Evolutionary conservation across 768 basidiomycete genomes (phyloP).

Genomic region (Candolleomyces eurysporus): DNA sequence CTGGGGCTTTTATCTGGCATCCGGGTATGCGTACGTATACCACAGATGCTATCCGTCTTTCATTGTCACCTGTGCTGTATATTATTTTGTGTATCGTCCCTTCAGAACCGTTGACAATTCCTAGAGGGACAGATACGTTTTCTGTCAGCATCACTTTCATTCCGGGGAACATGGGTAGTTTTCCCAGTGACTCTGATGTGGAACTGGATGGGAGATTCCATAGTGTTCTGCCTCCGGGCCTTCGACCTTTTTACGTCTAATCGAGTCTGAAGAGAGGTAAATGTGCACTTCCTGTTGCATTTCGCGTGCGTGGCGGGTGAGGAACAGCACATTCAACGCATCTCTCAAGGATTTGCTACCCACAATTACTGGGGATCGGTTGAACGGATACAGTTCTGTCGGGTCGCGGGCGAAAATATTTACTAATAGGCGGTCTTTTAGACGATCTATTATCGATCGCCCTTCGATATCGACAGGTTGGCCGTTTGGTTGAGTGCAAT

Average conservation of each 20-base stretch:
- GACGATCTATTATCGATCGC: not conserved
- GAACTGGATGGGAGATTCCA: conserved; percentile 11
- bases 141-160: too few relatives aligned
- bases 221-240: not conserved
- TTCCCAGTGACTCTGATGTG: conserved; percentile 10
- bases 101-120: too few relatives aligned
- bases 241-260: not conserved
- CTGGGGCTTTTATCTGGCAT: too few relatives aligned
- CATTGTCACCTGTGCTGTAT: too few relatives aligned
- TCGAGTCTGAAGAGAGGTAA: conserved; percentile 1
- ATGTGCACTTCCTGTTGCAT: not conserved
- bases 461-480: not conserved
- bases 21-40: too few relatives aligned
- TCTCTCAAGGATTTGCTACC: conserved; percentile 13
- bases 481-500: not conserved
- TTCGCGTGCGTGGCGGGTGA: conserved; percentile 3
- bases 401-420: not conserved
- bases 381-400: not conserved
- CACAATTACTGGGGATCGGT: conserved; percentile 16
- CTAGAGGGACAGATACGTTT: too few relatives aligned
- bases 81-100: too few relatives aligned
- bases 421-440: not conserved
- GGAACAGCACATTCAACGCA: conserved; percentile 8
- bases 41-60: too few relatives aligned
- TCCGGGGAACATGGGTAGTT: conserved; percentile 1